Evolutionary conservation across 2,329 filamentous ascomycete genomes (phyloP).

Genomic region (Ophiosphaerella korrae): DNA sequence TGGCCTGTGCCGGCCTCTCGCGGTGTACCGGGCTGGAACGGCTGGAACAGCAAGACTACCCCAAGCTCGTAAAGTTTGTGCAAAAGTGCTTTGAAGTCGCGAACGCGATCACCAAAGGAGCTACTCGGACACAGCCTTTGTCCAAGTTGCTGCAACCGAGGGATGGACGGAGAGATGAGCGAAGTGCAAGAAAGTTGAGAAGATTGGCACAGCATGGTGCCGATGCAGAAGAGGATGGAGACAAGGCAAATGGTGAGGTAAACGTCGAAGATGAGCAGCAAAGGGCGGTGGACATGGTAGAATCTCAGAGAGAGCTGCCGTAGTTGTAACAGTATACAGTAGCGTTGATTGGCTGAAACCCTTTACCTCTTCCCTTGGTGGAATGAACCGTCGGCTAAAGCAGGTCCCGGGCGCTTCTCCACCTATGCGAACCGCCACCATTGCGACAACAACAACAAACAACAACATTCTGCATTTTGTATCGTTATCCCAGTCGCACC

Average conservation of each 20-base stretch:
- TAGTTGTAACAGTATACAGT: too few species aligned
- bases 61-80: conserved; percentile 22
- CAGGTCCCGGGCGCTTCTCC: conserved; percentile 6
- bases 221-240: background rate
- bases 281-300: too few species aligned
- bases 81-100: conserved; percentile 23
- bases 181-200: conserved; percentile 15
- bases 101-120: conserved; percentile 26
- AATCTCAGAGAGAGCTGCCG: too few species aligned
- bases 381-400: conserved; percentile 10
- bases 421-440: conserved; percentile 3
- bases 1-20: conserved; percentile 10
- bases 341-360: background rate
- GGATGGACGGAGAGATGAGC: conserved; percentile 8
- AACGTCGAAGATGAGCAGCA: too few species aligned
- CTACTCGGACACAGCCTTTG: conserved; percentile 17
- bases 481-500: background rate
- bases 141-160: conserved; percentile 15
- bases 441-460: conserved; percentile 2
- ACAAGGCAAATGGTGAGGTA: background rate
- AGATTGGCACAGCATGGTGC: conserved; percentile 1
- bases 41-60: conserved; percentile 7
- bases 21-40: background rate
- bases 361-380: conserved; percentile 1
- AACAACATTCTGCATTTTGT: conserved; percentile 6